phyloP scores from a whole-genome alignment of 1,284 basidiomycete species.

The Puccinia coronata region DNA sequence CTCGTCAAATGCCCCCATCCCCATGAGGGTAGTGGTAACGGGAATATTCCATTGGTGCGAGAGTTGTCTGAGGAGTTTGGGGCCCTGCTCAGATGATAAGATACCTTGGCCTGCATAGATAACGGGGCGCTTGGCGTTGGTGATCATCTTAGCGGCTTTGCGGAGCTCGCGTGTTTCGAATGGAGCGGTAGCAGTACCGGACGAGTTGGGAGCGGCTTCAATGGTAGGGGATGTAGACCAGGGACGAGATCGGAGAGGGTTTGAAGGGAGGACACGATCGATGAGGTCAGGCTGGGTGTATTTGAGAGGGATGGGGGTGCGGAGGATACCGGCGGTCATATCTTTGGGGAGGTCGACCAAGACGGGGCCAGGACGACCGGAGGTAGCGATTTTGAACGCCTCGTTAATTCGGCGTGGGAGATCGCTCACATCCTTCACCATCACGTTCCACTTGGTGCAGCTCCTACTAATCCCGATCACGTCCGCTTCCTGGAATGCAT shows the following conservation, averaged over 20 bases:
- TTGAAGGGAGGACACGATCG: conserved; percentile 73
- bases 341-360: conserved; percentile 98
- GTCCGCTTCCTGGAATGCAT: conserved; percentile 98
- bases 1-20: conserved; percentile 94
- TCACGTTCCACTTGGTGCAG: conserved; percentile 99
- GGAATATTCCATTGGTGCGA: conserved; percentile 87
- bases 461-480: conserved; percentile 91
- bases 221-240: conserved; percentile 53
- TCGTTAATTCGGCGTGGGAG: conserved; percentile 95
- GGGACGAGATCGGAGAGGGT: conserved; percentile 57
- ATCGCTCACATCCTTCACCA: conserved; percentile 97
- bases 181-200: conserved; percentile 44
- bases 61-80: conserved; percentile 77
- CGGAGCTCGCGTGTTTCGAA: conserved; percentile 66
- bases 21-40: conserved; percentile 93
- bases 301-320: conserved; percentile 80
- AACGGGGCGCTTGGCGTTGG: conserved; percentile 83
- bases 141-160: conserved; percentile 86
- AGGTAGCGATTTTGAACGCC: conserved; percentile 98
- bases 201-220: conserved; percentile 49
- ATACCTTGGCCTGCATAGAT: conserved; percentile 94
- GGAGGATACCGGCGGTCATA: conserved; percentile 87
- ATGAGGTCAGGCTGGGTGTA: conserved; percentile 79
- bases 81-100: conserved; percentile 78
- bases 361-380: conserved; percentile 92